Evolutionary conservation across 148 eudicot genomes (phyloP).

Genomic region (Cornus florida): DNA sequence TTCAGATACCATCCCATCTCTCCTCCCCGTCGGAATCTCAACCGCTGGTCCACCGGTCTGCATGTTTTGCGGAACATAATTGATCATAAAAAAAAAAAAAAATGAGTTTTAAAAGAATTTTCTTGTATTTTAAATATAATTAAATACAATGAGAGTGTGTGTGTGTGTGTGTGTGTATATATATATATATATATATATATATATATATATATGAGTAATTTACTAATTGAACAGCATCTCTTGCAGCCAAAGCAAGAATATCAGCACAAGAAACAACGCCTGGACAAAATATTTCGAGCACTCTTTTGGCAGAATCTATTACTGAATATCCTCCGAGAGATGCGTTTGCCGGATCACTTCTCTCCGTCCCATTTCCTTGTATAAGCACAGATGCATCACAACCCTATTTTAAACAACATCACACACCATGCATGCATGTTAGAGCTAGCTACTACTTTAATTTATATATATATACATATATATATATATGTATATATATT

Average conservation of each 20-base stretch:
- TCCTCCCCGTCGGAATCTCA: constrained; percentile 61
- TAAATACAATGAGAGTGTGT: no score
- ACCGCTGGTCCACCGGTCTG: constrained; percentile 69
- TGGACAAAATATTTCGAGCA: constrained; percentile 61
- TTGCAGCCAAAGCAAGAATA: constrained; percentile 65
- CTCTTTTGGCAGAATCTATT: constrained; percentile 57
- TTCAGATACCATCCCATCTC: constrained; percentile 57
- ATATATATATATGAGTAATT: no score
- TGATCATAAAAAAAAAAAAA: no score
- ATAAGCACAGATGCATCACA: constrained; percentile 74
- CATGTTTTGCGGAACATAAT: not conserved
- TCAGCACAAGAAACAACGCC: constrained; percentile 76
- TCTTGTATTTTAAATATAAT: no score
- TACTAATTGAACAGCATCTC: constrained; percentile 72
- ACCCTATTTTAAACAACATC: constrained; percentile 31
- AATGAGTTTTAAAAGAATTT: no score
- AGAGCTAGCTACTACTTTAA: not conserved
- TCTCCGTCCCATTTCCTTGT: constrained; percentile 60
- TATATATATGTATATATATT: not conserved
- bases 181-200: not conserved
- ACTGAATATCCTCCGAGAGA: constrained; percentile 72
- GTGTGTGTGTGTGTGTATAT: not conserved
- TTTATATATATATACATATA: not conserved
- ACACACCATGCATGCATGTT: constrained; percentile 3
- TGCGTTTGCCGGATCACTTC: constrained; percentile 63